Conservation (phyloP, 768 basidiomycete species). For the Mycena rosella region DNA sequence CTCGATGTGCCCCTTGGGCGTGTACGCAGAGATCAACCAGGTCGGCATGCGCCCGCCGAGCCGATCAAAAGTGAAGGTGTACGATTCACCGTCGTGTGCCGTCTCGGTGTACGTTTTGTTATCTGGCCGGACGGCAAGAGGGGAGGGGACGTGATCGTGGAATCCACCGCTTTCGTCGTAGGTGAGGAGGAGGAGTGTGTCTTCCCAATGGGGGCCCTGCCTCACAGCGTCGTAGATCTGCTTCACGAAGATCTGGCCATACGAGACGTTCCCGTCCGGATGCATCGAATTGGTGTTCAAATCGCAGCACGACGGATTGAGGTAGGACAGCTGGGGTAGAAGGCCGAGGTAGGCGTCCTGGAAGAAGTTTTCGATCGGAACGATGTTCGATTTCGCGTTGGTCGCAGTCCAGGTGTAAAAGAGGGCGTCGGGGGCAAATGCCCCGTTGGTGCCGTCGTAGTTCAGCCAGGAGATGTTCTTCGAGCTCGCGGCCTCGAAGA, state of each 20-base stretch:
- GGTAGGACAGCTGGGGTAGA: conserved; percentile 46
- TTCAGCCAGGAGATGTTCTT: conserved; percentile 44
- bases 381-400: conserved; percentile 39
- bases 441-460: conserved; percentile 43
- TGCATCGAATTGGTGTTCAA: conserved; percentile 41
- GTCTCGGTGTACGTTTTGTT: conserved; percentile 44
- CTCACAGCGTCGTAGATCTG: conserved; percentile 48
- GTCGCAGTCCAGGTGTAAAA: conserved; percentile 41
- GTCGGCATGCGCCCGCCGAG: conserved; percentile 48
- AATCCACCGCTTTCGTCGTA: conserved; percentile 51
- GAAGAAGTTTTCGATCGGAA: conserved; percentile 46
- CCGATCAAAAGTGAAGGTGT: conserved; percentile 45
- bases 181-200: conserved; percentile 48
- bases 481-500: conserved; percentile 45
- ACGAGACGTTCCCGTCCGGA: conserved; percentile 41
- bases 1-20: conserved; percentile 40
- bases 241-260: conserved; percentile 46
- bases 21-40: conserved; percentile 42
- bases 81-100: conserved; percentile 38
- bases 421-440: conserved; percentile 39
- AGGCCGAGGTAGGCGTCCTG: conserved; percentile 41
- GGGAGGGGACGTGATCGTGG: conserved; percentile 49
- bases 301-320: conserved; percentile 45
- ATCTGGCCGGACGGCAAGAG: conserved; percentile 43
- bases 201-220: conserved; percentile 43